phyloP scores from a whole-genome alignment of 257 asterid genomes.

The Solanum tarijense region DNA sequence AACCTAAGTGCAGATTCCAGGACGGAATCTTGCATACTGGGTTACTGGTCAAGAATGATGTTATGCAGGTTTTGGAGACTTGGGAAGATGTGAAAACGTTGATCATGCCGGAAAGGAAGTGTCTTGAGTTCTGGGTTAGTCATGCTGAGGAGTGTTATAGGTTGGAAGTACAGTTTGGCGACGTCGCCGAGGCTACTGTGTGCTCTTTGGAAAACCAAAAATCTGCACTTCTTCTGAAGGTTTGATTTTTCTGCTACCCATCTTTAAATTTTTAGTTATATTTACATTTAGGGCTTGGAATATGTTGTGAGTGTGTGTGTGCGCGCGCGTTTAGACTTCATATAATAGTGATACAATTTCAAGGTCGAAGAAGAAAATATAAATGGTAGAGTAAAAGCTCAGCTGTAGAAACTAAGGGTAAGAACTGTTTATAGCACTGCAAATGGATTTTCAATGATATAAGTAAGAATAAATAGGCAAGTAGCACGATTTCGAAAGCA shows the following conservation, averaged over 20 bases:
- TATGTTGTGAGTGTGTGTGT: not conserved
- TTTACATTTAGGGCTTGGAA: not conserved
- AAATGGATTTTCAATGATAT: not conserved
- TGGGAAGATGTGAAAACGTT: conserved; percentile 50
- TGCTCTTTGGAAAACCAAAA: conserved; percentile 29
- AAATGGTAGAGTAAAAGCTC: not conserved
- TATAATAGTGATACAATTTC: not conserved
- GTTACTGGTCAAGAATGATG: conserved; percentile 31
- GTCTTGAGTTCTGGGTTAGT: conserved; percentile 41
- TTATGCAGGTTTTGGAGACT: conserved; percentile 47
- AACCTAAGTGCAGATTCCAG: conserved; percentile 37
- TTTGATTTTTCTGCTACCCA: conserved; percentile 7
- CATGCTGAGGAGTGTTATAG: conserved; percentile 34
- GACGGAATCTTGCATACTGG: conserved; percentile 40
- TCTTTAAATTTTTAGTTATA: not conserved
- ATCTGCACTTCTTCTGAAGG: conserved; percentile 59
- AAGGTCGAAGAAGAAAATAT: not conserved
- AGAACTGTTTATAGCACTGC: not conserved
- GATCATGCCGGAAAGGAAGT: conserved; percentile 77
- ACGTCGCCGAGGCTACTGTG: conserved; percentile 40
- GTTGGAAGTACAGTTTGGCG: conserved; percentile 68
- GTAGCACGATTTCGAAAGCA: not conserved
- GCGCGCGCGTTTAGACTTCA: not conserved
- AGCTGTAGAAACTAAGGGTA: not conserved
- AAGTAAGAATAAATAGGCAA: not conserved